phyloP scores from a whole-genome alignment of 2,329 filamentous ascomycete genomes.

The Penicillium sp. region DNA sequence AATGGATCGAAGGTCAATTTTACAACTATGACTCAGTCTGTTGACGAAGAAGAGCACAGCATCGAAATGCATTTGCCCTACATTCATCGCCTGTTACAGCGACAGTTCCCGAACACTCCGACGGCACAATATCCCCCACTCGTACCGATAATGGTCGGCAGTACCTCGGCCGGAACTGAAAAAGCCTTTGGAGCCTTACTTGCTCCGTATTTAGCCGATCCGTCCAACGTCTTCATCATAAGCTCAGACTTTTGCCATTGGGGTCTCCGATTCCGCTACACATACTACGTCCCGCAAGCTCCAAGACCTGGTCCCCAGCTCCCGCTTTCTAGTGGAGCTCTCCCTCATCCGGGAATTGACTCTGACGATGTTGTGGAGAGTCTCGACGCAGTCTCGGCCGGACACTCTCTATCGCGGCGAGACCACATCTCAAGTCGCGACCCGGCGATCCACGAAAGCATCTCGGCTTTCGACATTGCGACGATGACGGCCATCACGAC shows the following conservation, averaged over 20 bases:
- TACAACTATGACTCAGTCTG: conserved; percentile 53
- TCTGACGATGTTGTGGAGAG: conserved; percentile 23
- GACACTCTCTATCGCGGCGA: conserved; percentile 26
- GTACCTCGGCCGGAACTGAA: conserved; percentile 62
- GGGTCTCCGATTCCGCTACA: conserved; percentile 79
- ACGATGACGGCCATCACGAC: conserved; percentile 81
- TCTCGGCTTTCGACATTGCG: conserved; percentile 68
- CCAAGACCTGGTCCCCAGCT: conserved; percentile 33
- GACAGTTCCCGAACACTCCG: conserved; percentile 46
- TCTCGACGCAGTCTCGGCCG: conserved; percentile 27
- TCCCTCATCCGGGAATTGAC: conserved; percentile 36
- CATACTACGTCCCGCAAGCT: conserved; percentile 60
- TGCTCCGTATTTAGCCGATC: conserved; percentile 69
- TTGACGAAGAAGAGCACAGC: conserved; percentile 82
- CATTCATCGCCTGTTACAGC: conserved; percentile 69
- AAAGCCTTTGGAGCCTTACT: conserved; percentile 63
- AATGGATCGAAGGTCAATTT: conserved; percentile 35
- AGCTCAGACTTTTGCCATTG: conserved; percentile 98
- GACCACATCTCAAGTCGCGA: conserved; percentile 31
- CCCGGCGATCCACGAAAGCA: conserved; percentile 72
- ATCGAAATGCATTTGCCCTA: conserved; percentile 96
- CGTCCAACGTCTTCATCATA: conserved; percentile 71
- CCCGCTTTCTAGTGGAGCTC: conserved; percentile 38
- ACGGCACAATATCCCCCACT: conserved; percentile 61
- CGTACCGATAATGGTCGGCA: conserved; percentile 80